Evolutionary conservation across 2,329 filamentous ascomycete species (phyloP).

Genomic region (Hypoxylon sp.): DNA sequence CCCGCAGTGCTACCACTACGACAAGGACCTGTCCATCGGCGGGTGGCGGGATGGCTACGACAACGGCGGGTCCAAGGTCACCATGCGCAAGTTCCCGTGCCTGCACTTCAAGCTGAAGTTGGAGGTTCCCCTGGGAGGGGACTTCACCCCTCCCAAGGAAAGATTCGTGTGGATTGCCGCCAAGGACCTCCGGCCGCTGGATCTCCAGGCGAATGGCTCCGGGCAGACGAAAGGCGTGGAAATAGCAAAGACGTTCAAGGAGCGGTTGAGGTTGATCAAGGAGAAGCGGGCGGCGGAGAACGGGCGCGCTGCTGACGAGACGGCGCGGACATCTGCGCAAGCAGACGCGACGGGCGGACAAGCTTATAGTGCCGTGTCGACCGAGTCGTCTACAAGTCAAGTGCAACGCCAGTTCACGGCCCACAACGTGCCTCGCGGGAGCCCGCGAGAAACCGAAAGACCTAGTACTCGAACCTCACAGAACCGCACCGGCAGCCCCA

Average conservation of each 20-base stretch:
- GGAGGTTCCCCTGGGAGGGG: background rate
- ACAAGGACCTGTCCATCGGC: background rate
- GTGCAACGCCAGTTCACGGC: background rate
- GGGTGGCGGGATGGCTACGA: constrained; percentile 13
- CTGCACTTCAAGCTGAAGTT: background rate
- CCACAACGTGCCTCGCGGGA: background rate
- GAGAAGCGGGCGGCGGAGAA: background rate
- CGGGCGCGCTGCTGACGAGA: background rate
- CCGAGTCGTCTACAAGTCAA: background rate
- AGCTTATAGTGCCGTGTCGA: background rate
- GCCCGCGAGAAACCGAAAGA: background rate
- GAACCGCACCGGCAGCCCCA: background rate
- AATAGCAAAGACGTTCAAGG: background rate
- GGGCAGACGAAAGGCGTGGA: background rate
- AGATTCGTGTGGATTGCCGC: constrained; percentile 9
- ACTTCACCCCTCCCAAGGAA: background rate
- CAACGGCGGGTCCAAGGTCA: constrained; percentile 4
- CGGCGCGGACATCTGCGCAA: background rate
- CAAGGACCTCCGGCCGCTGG: background rate
- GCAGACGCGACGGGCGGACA: background rate
- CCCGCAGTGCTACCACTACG: constrained; percentile 5
- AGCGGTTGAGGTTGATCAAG: background rate
- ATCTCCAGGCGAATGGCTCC: background rate
- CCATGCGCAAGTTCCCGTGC: constrained; percentile 7
- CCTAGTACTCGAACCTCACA: background rate